Base-by-base conservation (phyloP, 495 filamentous ascomycete genomes). In the Lepidopterella palustris region DNA sequence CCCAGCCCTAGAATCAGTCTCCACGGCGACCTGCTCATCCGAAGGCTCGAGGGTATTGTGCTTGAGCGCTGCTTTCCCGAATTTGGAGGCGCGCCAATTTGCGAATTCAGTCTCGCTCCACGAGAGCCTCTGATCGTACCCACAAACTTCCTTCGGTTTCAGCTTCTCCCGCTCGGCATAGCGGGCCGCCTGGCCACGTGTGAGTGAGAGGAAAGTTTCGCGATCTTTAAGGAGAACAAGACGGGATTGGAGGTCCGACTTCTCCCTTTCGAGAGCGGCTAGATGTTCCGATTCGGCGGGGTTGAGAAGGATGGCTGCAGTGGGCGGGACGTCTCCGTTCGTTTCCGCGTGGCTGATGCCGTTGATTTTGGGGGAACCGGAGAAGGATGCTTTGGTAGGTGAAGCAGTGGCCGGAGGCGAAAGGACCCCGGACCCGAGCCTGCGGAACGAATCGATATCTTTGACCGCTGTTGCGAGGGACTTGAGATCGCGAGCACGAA, bases 41-140 rank as follows among this genome's bases (percentile, higher is more conserved):
- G 61, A 8, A 42, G 40, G 51, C 18, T 57, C 63, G 1, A 70
- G 29, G 5, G 68, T 65, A 3, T 65, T 64, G 9, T 57, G 28
- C 25, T 64, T 68, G 24, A 72, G 70, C 10, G 64, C 57, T n/a
- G 55, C 27, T 27, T 57, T 72, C 11, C 45, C 47, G 35, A 53
- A 61, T 52, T 63, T 58, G 29, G 62, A 67, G 0, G 65, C 61
- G 3, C 66, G 56, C 73, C 75, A 79, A 3, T 10, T 15, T 0
- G 58, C 75, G 64, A 88, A 87, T 64, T 86, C 79, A 42, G 77
- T 74, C 57, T 86, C 82, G 13, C 78, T 78, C 81, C 84, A 83
- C 1, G 80, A 71, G 2, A 87, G 71, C 25, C 84, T 73, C 15
- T 76, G 68, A 67, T 87, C 84, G 60, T 83, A 87, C 20, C 86